Base-by-base conservation (phyloP, 164 flowering plant species). In the Vitis riparia region DNA sequence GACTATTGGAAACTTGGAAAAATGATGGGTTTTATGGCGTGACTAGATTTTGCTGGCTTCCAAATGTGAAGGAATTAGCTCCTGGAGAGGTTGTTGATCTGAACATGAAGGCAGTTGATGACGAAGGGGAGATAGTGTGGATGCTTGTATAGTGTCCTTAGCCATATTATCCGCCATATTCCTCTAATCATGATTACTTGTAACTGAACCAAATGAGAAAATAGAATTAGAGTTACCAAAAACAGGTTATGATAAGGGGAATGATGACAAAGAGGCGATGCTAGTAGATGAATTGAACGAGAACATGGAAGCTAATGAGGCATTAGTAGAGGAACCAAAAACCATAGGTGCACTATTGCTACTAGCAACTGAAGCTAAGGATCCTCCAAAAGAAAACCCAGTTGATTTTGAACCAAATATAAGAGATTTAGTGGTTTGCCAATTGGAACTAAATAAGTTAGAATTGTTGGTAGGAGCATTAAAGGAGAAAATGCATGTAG, bases 161-260 rank as follows among this genome's bases (percentile, higher is more conserved):
- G 93, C 96, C 98, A 93, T 95, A 76, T 87, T 88, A 70, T 95
- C 98, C 71, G 91, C 99, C 84, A 82, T 83, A 68, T 62, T 91
- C 91, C 88, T 90, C 79, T 91, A 97, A 74, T 90, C 89, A 75
- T 76, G 78, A 67, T 82, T 91, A 55, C 66, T 73, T 2, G 84
- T 65, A 2, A 85, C 55, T 55, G 83, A 66, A 65, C 82, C 86
- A 72, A 87, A 81, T 8, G 74, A 29, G 29, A 74, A 69, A 8
- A 19, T 67, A 48, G 81, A 48, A 51, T 30, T 68, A 16, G 82
- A 8, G 65, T 63, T 78, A 12, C 86, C 89, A 78, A 87, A 85
- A 19, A 75, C 71, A 56, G 91, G 80, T 57, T 66, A 77, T 9
- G 78, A 32, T 13, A 78, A 66, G 19, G 77, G 27, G 9, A 79